Percentiles rank a stretch among this genome's conserved stretches.
These are phyloP conservation scores for Marchantia polymorpha DNA, from an alignment of 225 moss, liverwort and hornwort genomes.

Conservation along the genomic window DNA sequence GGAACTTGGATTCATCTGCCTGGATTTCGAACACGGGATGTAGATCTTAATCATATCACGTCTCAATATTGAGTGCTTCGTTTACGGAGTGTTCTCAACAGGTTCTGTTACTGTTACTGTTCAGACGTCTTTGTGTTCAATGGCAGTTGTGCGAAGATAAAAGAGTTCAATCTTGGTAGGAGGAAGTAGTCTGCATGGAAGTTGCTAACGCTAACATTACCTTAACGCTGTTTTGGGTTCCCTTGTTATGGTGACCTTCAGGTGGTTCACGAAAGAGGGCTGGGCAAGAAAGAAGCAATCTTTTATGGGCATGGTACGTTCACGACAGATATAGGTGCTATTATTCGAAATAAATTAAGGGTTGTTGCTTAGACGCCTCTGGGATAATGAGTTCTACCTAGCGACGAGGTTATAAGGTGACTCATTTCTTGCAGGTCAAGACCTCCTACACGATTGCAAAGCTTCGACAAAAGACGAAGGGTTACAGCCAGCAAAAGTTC, in stretches of 20 bases:
- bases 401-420: not conserved
- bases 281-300: constrained; percentile 72
- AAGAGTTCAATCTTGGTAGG: not conserved
- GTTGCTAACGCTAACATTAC: not conserved
- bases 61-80: too few relatives aligned
- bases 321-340: not conserved
- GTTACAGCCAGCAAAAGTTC: constrained; percentile 79
- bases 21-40: too few relatives aligned
- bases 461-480: constrained; percentile 89
- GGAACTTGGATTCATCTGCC: too few relatives aligned
- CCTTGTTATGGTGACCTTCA: constrained; percentile 19
- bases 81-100: too few relatives aligned
- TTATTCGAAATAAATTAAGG: not conserved
- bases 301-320: constrained; percentile 74
- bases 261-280: constrained; percentile 91
- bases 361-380: not conserved
- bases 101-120: not conserved
- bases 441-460: constrained; percentile 86
- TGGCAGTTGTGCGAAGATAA: not conserved
- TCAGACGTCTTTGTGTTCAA: not conserved
- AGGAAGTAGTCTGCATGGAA: not conserved
- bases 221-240: not conserved
- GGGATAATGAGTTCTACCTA: not conserved
- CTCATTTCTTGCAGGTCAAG: constrained; percentile 55
- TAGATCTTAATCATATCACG: too few relatives aligned